Percentiles rank a stretch among this genome's conserved stretches.
Conservation (phyloP, 345 rosid genomes). For the Citrus unshiu region DNA sequence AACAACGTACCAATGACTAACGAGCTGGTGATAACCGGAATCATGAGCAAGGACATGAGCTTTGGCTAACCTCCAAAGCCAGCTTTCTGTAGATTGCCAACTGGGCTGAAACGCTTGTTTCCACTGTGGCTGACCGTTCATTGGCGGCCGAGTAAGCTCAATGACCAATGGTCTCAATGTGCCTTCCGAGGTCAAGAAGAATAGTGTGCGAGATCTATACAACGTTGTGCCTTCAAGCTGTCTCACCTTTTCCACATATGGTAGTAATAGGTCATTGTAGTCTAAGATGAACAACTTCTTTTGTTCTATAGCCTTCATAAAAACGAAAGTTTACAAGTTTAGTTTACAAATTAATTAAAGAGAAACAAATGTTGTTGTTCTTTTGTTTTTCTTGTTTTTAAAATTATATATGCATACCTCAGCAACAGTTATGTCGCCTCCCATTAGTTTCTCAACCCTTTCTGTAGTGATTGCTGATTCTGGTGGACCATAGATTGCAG, state of each 20-base stretch:
- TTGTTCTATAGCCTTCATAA: constrained; percentile 44
- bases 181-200: constrained; percentile 48
- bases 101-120: constrained; percentile 42
- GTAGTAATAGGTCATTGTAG: constrained; percentile 59
- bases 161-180: constrained; percentile 59
- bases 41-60: constrained; percentile 69
- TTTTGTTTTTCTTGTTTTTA: neutral
- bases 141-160: constrained; percentile 61
- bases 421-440: constrained; percentile 43
- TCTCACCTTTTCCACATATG: constrained; percentile 64
- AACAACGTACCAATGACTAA: constrained; percentile 59
- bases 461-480: constrained; percentile 70
- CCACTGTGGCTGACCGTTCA: constrained; percentile 60
- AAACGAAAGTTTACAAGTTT: neutral
- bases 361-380: neutral
- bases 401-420: constrained; percentile 37
- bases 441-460: constrained; percentile 41
- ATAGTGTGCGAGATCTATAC: constrained; percentile 60
- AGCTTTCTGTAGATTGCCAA: constrained; percentile 42
- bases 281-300: constrained; percentile 54
- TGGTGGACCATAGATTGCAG: constrained; percentile 60
- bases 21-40: constrained; percentile 63
- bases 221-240: constrained; percentile 42
- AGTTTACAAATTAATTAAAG: neutral
- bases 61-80: constrained; percentile 80